Evolutionary conservation across 208 protist species (phyloP), one percentile per base, ranked within the genome.

Genomic region (Trypanosomatidae sp.): DNA sequence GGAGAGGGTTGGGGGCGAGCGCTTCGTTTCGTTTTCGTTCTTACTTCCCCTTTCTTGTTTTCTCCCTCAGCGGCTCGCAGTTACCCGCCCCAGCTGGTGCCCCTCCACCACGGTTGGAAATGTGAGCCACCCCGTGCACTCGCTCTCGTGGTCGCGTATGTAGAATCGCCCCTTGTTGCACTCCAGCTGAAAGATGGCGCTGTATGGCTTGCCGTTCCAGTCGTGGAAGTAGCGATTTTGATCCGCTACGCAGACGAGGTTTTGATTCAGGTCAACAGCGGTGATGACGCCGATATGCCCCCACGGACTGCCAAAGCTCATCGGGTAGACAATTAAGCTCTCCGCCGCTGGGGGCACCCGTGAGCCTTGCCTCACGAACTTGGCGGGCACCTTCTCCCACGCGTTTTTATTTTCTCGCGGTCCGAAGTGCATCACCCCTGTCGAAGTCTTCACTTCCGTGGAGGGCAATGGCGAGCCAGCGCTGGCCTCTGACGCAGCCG

Each of bases 241-340:
- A 67, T 95, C 91, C 1, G 91, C 88, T 44, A 93, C 83, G 65
- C 81, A 84, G 10, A 93, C 89, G 10, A 80, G 62, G 3, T 56
- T 17, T 9, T 30, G 55, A 19, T 71, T 70, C 0, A 82, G 25
- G 53, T 86, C 85, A 28, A 94, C 87, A 6, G 83, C 65, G 12
- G 85, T 87, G 68, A 95, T 95, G 73, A 95, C 88, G 22, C 88
- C 91, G 75, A 95, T 91, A 78, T 95, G 91, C 0, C 91, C 91
- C 70, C 81, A 86, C 44, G 85, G 78, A 66, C 87, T 95, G 36
- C 84, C 76, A 47, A 36, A 77, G 55, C 73, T 85, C 52, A 85
- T 84, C 7, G 91, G 89, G 74, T 96, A 96, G 22, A 96, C 75
- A 76, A 96, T 93, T 19, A 96, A 82, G 69, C 80, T 89, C 58